These are phyloP conservation scores for Aspergillus floridensis DNA, from an alignment of 2,329 filamentous ascomycete genomes.

Conservation along the genomic window DNA sequence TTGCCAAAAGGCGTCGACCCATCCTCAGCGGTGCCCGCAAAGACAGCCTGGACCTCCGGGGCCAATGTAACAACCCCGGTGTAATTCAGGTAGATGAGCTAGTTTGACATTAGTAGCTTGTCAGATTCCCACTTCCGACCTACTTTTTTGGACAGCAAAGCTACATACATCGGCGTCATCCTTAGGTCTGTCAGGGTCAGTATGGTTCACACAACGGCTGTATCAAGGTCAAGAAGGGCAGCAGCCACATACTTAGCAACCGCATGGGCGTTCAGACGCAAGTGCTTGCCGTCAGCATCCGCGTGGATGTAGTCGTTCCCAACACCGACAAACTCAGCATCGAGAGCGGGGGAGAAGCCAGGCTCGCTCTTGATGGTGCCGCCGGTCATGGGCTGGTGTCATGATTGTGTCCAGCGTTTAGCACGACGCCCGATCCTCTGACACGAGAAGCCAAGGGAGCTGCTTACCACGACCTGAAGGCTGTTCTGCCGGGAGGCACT, in stretches of 20 bases:
- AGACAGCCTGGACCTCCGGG: conserved; percentile 32
- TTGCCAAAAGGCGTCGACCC: conserved; percentile 40
- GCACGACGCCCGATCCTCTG: background rate
- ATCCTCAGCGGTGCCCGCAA: conserved; percentile 31
- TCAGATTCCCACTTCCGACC: background rate
- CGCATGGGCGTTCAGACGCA: conserved; percentile 42
- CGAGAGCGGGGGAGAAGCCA: conserved; percentile 35
- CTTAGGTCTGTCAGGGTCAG: conserved; percentile 24
- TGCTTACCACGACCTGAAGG: conserved; percentile 39
- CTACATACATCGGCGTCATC: conserved; percentile 33
- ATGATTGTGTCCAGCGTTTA: background rate
- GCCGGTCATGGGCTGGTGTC: conserved; percentile 36
- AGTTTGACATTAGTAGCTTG: background rate
- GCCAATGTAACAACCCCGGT: conserved; percentile 40
- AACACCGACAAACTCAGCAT: conserved; percentile 37
- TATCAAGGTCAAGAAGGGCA: background rate
- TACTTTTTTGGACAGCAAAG: background rate
- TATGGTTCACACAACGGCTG: conserved; percentile 1
- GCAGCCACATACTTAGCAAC: conserved; percentile 38
- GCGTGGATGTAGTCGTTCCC: conserved; percentile 45
- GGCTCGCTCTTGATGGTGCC: conserved; percentile 38
- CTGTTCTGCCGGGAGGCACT: conserved; percentile 35
- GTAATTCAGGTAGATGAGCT: conserved; percentile 43
- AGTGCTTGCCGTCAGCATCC: conserved; percentile 39
- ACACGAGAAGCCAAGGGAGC: background rate